A percentile compares a stretch with the other conserved stretches of the same genome.
Evolutionary conservation across 768 basidiomycete species (phyloP).

Genomic region (Erythrobasidium yunnanense): DNA sequence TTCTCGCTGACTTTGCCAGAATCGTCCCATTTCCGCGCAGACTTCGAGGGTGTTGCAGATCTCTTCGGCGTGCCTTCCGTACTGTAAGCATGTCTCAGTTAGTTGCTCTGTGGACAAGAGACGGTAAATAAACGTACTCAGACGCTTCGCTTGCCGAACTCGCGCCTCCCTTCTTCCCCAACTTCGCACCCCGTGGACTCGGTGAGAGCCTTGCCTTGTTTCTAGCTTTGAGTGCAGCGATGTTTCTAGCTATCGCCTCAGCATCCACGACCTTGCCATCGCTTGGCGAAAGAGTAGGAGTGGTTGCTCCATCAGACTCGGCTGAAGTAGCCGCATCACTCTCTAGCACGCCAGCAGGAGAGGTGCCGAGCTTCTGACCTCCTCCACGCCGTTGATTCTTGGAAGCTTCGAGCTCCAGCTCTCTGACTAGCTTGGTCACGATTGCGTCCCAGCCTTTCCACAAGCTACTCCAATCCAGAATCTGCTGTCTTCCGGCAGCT

Average conservation of each 20-base stretch:
- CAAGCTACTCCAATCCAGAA: constrained; percentile 3
- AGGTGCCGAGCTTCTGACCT: neutral
- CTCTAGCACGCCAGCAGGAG: neutral
- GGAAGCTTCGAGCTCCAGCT: constrained; percentile 64
- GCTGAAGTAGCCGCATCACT: neutral
- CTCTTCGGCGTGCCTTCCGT: constrained; percentile 39
- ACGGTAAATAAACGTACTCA: constrained; percentile 50
- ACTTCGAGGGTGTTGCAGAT: constrained; percentile 50
- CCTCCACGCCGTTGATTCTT: constrained; percentile 24
- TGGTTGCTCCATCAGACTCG: neutral
- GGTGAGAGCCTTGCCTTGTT: constrained; percentile 44
- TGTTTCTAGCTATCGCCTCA: constrained; percentile 82
- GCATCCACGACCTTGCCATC: constrained; percentile 48
- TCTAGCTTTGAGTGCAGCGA: constrained; percentile 75
- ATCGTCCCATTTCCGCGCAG: constrained; percentile 86
- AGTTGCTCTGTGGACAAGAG: neutral
- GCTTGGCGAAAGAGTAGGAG: neutral
- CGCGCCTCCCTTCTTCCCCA: constrained; percentile 9
- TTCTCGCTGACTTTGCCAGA: constrained; percentile 57
- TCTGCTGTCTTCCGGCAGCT: neutral
- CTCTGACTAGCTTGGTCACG: constrained; percentile 64
- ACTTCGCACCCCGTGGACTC: constrained; percentile 34
- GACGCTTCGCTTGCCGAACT: constrained; percentile 44
- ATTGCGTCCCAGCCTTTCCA: constrained; percentile 64
- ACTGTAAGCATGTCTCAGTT: neutral